Conservation (phyloP, 2,329 filamentous ascomycete genomes). For the Ophiostoma novo-ulmi region DNA sequence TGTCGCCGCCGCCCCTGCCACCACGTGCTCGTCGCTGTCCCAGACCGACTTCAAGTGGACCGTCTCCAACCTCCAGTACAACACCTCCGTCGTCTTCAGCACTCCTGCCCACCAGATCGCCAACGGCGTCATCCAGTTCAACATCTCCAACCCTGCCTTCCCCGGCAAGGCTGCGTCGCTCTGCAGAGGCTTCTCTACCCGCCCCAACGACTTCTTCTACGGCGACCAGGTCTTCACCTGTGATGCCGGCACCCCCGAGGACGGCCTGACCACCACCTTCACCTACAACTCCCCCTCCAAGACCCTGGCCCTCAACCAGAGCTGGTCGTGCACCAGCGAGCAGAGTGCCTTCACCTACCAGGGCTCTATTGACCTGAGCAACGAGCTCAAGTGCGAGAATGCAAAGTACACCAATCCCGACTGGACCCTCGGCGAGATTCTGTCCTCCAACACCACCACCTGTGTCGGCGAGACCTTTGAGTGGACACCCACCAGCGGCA, state of each 20-base stretch:
- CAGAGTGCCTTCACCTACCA: conserved; percentile 37
- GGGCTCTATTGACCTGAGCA: conserved; percentile 33
- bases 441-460: conserved; percentile 35
- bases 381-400: conserved; percentile 35
- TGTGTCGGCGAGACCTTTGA: conserved; percentile 29
- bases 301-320: conserved; percentile 44
- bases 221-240: conserved; percentile 44
- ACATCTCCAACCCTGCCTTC: conserved; percentile 44
- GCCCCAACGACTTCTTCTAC: conserved; percentile 48
- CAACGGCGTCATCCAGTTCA: conserved; percentile 46
- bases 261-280: conserved; percentile 38
- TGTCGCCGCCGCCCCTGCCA: conserved; percentile 14
- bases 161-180: conserved; percentile 31
- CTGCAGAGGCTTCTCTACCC: conserved; percentile 41
- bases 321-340: conserved; percentile 43
- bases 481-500: neutral
- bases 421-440: conserved; percentile 40
- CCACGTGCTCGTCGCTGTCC: conserved; percentile 34
- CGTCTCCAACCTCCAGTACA: conserved; percentile 44
- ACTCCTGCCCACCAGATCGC: conserved; percentile 50
- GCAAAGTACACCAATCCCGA: conserved; percentile 36
- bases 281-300: conserved; percentile 38
- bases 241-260: conserved; percentile 27
- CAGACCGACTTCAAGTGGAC: conserved; percentile 39
- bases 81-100: conserved; percentile 45